A percentile compares a stretch with the other conserved stretches of the same genome.
Evolutionary conservation across 306 rosid genomes (phyloP).

Genomic region (Cucumis melo): DNA sequence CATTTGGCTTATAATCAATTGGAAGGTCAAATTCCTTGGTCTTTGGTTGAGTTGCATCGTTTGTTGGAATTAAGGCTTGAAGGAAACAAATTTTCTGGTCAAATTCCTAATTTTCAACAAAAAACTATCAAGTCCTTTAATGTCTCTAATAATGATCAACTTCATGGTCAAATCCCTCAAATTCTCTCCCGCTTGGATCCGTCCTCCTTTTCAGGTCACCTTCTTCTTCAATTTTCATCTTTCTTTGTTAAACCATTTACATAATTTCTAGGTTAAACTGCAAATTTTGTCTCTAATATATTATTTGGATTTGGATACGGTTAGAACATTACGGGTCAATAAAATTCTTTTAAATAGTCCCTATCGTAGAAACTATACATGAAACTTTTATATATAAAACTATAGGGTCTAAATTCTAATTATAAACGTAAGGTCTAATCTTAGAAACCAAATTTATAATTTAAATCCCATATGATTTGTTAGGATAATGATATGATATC

Average conservation of each 20-base stretch:
- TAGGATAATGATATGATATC: too few relatives aligned
- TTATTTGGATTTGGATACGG: too few relatives aligned
- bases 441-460: too few relatives aligned
- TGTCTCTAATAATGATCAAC: conserved; percentile 44
- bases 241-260: neutral
- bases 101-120: conserved; percentile 27
- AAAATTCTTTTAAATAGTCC: too few relatives aligned
- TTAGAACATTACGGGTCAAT: too few relatives aligned
- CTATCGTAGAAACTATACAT: too few relatives aligned
- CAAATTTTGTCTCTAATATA: too few relatives aligned
- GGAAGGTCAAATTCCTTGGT: conserved; percentile 42
- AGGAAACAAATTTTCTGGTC: conserved; percentile 44
- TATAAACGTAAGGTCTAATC: too few relatives aligned
- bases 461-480: too few relatives aligned
- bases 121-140: conserved; percentile 18
- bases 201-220: conserved; percentile 40
- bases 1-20: conserved; percentile 45
- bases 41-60: conserved; percentile 25
- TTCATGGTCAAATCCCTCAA: conserved; percentile 47
- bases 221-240: neutral
- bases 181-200: conserved; percentile 10
- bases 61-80: conserved; percentile 48
- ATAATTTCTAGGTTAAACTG: neutral
- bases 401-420: too few relatives aligned
- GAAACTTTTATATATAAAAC: too few relatives aligned